phyloP scores from a whole-genome alignment of 305 asterid species.

The Fraxinus dipetala region DNA sequence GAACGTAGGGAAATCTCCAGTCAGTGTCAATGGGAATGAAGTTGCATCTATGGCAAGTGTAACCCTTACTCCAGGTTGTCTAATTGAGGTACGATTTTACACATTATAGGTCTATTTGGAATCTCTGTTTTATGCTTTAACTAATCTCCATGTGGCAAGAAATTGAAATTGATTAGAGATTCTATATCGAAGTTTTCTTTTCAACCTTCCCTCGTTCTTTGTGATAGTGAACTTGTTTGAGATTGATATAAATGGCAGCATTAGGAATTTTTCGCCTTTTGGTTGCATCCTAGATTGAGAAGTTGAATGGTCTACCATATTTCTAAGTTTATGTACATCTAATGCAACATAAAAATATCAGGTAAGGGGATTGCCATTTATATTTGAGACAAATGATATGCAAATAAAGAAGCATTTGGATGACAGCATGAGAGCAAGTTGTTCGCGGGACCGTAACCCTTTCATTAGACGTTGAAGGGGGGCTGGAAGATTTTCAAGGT shows the following conservation, averaged over 20 bases:
- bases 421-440: slow-evolving; percentile 15
- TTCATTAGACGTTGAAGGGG: slow-evolving; percentile 11
- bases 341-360: background rate
- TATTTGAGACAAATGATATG: slow-evolving; percentile 30
- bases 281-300: background rate
- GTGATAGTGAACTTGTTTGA: background rate
- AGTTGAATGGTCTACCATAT: background rate
- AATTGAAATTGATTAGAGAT: background rate
- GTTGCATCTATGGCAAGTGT: slow-evolving; percentile 36
- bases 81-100: slow-evolving; percentile 55
- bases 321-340: background rate
- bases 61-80: slow-evolving; percentile 53
- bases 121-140: background rate
- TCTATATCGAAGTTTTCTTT: background rate
- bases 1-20: slow-evolving; percentile 55
- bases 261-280: background rate
- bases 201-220: background rate
- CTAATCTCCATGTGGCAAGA: background rate
- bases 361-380: slow-evolving; percentile 30
- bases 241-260: background rate
- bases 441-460: slow-evolving; percentile 17
- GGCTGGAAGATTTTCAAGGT: slow-evolving; percentile 12
- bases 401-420: slow-evolving; percentile 28
- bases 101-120: background rate
- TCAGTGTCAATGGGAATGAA: slow-evolving; percentile 53